Percentiles rank a stretch among this genome's conserved stretches.
Evolutionary conservation across 78 protist species (phyloP).

Genomic region (Dictyostelium capitatum): DNA sequence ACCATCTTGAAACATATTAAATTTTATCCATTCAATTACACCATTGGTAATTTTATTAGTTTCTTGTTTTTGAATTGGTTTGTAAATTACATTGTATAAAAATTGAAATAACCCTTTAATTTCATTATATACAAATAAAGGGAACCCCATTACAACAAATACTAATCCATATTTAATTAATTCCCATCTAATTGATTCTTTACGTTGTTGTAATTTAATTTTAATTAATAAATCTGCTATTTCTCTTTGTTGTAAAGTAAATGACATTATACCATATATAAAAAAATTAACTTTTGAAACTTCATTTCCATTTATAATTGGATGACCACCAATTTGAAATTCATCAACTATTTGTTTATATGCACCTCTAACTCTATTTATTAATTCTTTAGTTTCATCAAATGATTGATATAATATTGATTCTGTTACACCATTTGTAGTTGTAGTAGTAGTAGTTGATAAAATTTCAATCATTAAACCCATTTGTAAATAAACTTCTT

Average conservation of each 20-base stretch:
- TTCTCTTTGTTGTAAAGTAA: slow-evolving; percentile 43
- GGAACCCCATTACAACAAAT: not conserved
- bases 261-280: slow-evolving; percentile 28
- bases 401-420: slow-evolving; percentile 29
- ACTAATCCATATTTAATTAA: slow-evolving; percentile 28
- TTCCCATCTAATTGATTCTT: slow-evolving; percentile 6
- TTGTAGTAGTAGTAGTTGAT: not conserved
- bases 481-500: slow-evolving; percentile 68
- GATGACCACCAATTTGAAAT: slow-evolving; percentile 25
- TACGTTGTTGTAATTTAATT: not conserved
- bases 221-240: not conserved
- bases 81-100: not conserved
- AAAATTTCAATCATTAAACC: slow-evolving; percentile 75
- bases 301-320: slow-evolving; percentile 16
- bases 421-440: not conserved
- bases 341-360: slow-evolving; percentile 14
- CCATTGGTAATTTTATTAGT: no score
- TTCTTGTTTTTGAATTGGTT: not conserved
- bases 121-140: not conserved
- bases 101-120: no score
- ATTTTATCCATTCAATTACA: slow-evolving; percentile 7
- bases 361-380: not conserved
- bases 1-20: slow-evolving; percentile 6
- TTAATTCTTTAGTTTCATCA: slow-evolving; percentile 54
- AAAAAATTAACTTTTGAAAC: slow-evolving; percentile 39